phyloP scores from a whole-genome alignment of 768 basidiomycete species.

The Tylopilus vinaceipallidus region DNA sequence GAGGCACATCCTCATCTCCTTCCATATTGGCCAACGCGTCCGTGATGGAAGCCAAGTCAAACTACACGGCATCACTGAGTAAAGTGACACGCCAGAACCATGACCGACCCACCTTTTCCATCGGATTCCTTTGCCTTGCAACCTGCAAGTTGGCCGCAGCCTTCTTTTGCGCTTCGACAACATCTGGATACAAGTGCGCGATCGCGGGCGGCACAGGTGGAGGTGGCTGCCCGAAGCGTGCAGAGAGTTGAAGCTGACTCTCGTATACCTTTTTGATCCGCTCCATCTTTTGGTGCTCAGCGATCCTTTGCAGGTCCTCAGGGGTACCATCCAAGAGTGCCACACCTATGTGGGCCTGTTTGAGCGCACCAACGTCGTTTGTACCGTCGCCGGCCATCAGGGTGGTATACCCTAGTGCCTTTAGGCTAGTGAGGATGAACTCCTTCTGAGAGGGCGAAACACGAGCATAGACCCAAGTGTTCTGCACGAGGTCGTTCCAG shows the following conservation, averaged over 20 bases:
- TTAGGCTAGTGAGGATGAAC: constrained; percentile 87
- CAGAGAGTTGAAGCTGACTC: constrained; percentile 87
- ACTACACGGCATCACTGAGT: constrained; percentile 43
- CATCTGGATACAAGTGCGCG: constrained; percentile 84
- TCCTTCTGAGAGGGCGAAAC: constrained; percentile 97
- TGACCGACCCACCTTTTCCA: constrained; percentile 71
- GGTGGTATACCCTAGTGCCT: constrained; percentile 85
- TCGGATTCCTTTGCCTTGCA: constrained; percentile 79
- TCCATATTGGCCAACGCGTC: constrained; percentile 91
- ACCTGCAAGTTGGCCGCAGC: constrained; percentile 62
- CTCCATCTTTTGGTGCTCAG: constrained; percentile 86
- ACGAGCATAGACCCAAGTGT: constrained; percentile 98
- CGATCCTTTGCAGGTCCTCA: constrained; percentile 91
- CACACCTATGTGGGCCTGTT: constrained; percentile 96
- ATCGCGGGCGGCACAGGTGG: constrained; percentile 90
- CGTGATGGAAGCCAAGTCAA: constrained; percentile 76
- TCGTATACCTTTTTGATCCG: constrained; percentile 97
- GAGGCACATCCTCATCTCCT: constrained; percentile 90
- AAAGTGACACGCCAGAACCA: background rate
- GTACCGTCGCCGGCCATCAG: constrained; percentile 99
- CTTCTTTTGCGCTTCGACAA: constrained; percentile 84
- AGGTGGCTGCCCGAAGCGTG: constrained; percentile 88
- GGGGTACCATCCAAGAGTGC: constrained; percentile 88
- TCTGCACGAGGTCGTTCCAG: constrained; percentile 85
- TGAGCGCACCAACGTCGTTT: constrained; percentile 97